Evolutionary conservation across 495 filamentous ascomycete genomes (phyloP).

Genomic region (Neurospora sp.): DNA sequence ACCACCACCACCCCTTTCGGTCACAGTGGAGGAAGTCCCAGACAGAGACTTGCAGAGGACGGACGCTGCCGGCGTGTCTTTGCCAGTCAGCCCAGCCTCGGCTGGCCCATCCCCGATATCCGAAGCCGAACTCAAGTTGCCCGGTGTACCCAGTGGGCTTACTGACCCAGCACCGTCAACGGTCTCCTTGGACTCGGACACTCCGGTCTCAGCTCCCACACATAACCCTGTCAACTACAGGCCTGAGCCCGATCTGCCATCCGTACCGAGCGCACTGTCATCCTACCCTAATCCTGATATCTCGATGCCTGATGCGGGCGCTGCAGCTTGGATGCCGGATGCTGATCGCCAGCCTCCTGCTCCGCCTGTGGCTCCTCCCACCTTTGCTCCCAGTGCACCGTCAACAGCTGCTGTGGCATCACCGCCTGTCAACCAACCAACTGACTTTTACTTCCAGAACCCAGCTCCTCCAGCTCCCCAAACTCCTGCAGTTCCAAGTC

Average conservation of each 20-base stretch:
- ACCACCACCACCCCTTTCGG: conserved; percentile 37
- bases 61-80: conserved; percentile 23
- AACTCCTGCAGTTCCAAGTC: background rate
- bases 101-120: conserved; percentile 32
- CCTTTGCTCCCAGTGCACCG: conserved; percentile 15
- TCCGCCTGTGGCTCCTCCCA: conserved; percentile 15
- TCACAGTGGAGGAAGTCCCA: conserved; percentile 45
- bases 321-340: conserved; percentile 2
- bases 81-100: conserved; percentile 29
- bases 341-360: conserved; percentile 7
- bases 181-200: conserved; percentile 14
- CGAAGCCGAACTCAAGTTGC: conserved; percentile 19
- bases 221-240: conserved; percentile 10
- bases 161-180: conserved; percentile 15
- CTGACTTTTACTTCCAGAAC: conserved; percentile 11
- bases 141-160: conserved; percentile 22
- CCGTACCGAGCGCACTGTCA: conserved; percentile 4
- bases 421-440: conserved; percentile 16
- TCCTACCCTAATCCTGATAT: conserved; percentile 9
- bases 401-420: conserved; percentile 19
- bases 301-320: background rate
- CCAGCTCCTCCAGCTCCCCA: conserved; percentile 10
- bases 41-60: conserved; percentile 30
- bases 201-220: conserved; percentile 14
- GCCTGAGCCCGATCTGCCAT: conserved; percentile 10